Percentiles rank a stretch among this genome's conserved stretches.
Conservation (phyloP, 225 moss, liverwort and hornwort genomes). For the Pseudoscleropodium purum region DNA sequence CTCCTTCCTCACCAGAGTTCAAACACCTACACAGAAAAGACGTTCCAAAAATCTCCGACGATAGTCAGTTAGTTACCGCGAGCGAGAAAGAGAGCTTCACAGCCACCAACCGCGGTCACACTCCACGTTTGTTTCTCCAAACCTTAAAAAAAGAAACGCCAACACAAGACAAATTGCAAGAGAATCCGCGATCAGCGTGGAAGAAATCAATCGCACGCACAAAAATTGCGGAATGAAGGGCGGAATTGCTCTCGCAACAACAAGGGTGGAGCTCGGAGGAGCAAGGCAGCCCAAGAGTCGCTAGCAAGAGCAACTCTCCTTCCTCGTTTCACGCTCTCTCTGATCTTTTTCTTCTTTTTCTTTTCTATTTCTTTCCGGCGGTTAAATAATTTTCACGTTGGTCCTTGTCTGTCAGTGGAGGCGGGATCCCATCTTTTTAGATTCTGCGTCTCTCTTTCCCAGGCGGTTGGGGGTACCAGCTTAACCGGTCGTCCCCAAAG, state of each 20-base stretch:
- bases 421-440: background rate
- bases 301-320: background rate
- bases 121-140: background rate
- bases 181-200: background rate
- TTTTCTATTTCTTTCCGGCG: background rate
- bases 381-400: background rate
- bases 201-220: background rate
- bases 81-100: background rate
- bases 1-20: background rate
- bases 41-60: background rate
- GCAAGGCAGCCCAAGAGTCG: conserved; percentile 1
- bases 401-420: background rate
- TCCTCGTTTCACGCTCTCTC: background rate
- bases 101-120: background rate
- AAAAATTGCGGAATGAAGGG: background rate
- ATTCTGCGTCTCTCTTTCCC: background rate
- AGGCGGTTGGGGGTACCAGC: background rate
- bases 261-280: background rate
- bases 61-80: background rate
- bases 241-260: background rate
- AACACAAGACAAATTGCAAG: background rate
- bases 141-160: background rate
- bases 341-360: background rate
- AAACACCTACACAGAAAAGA: background rate
- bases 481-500: background rate